These are phyloP conservation scores for Leccinum subfulvum DNA, from an alignment of 1,284 basidiomycete genomes.

Conservation along the genomic window DNA sequence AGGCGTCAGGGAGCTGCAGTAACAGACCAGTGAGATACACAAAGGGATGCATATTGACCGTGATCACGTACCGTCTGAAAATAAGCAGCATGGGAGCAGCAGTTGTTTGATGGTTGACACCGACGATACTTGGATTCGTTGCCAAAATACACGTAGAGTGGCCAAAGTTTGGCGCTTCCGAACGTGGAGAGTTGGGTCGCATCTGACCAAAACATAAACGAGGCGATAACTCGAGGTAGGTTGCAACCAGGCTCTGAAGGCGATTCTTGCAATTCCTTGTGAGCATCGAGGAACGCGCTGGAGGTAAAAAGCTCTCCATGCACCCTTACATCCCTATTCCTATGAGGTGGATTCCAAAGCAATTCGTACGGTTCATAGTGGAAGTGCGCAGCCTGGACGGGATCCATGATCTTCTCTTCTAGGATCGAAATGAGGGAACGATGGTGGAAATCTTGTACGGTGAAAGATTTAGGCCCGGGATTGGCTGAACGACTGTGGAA, in stretches of 20 bases:
- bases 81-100: not conserved
- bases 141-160: not conserved
- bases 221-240: fast-evolving
- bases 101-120: not conserved
- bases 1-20: not conserved
- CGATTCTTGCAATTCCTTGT: not conserved
- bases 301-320: not conserved
- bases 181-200: not conserved
- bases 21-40: fast-evolving
- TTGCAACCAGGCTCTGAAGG: not conserved
- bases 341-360: not conserved
- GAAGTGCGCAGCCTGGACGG: not conserved
- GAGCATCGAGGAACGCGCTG: not conserved
- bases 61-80: not conserved
- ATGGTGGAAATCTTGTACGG: not conserved
- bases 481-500: not conserved
- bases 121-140: not conserved
- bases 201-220: not conserved
- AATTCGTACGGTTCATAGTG: not conserved
- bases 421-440: not conserved
- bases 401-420: not conserved
- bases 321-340: not conserved
- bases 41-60: fast-evolving
- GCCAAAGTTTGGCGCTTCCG: not conserved
- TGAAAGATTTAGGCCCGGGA: fast-evolving